phyloP scores from a whole-genome alignment of 441 rosid genomes.

The Populus hybrid region DNA sequence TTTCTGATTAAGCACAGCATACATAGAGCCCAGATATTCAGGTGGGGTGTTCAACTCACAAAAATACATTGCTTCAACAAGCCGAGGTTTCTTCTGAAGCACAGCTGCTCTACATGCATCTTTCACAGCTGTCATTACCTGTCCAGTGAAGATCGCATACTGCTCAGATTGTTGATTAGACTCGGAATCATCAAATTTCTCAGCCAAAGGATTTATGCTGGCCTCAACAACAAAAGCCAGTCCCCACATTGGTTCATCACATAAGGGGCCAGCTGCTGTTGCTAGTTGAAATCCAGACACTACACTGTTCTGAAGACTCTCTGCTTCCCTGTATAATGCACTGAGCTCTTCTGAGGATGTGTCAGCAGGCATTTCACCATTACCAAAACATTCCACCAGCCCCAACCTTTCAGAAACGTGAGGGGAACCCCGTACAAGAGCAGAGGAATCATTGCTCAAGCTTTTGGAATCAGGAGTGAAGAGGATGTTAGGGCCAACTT shows the following conservation, averaged over 20 bases:
- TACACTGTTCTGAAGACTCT: slow-evolving; percentile 69
- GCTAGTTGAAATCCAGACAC: slow-evolving; percentile 90
- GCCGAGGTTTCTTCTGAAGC: slow-evolving; percentile 67
- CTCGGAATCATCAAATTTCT: slow-evolving; percentile 39
- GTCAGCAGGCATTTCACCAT: slow-evolving; percentile 23
- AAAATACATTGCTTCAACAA: slow-evolving; percentile 96
- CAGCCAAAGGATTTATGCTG: slow-evolving; percentile 39
- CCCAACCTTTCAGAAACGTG: slow-evolving; percentile 73
- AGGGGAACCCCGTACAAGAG: slow-evolving; percentile 62
- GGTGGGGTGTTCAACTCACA: slow-evolving; percentile 84
- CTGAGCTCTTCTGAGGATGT: slow-evolving; percentile 31
- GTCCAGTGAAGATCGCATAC: slow-evolving; percentile 71
- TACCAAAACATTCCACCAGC: slow-evolving; percentile 40
- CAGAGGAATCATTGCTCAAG: slow-evolving; percentile 34
- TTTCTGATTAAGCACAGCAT: slow-evolving; percentile 75
- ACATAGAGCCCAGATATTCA: slow-evolving; percentile 73
- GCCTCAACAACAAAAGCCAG: slow-evolving; percentile 75
- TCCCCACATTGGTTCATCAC: slow-evolving; percentile 98
- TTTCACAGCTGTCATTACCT: slow-evolving; percentile 86
- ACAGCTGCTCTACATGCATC: slow-evolving; percentile 86
- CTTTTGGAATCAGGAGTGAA: slow-evolving; percentile 62
- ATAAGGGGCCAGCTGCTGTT: slow-evolving; percentile 80
- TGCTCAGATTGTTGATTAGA: slow-evolving; percentile 54
- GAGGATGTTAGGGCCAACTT: slow-evolving; percentile 87
- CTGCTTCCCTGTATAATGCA: slow-evolving; percentile 48